These are phyloP conservation scores for Eucommia ulmoides DNA, from an alignment of 257 asterid genomes.

Conservation along the genomic window DNA sequence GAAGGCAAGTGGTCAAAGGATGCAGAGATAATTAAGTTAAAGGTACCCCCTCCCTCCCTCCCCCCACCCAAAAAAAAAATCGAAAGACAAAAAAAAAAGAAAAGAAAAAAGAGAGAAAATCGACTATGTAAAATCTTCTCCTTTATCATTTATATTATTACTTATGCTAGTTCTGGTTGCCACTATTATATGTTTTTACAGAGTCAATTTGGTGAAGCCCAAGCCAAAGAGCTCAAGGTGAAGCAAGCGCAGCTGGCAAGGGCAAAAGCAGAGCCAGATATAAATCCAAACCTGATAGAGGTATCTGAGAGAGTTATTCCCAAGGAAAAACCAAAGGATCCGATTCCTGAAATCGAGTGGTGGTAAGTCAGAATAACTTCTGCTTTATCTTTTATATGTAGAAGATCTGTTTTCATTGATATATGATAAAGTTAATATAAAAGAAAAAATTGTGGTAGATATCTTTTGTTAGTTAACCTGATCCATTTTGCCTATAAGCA, in stretches of 20 bases:
- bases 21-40: constrained; percentile 68
- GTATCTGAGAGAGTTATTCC: constrained; percentile 72
- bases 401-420: no score
- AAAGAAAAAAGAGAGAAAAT: no score
- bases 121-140: no score
- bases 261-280: constrained; percentile 84
- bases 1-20: constrained; percentile 98
- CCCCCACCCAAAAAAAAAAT: neutral
- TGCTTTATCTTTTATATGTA: no score
- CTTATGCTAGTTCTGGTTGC: neutral
- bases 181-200: constrained; percentile 16
- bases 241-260: constrained; percentile 91
- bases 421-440: no score
- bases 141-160: no score
- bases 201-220: constrained; percentile 95
- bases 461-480: no score
- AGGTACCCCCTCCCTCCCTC: constrained; percentile 25
- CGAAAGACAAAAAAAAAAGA: no score
- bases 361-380: constrained; percentile 47
- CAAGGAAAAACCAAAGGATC: constrained; percentile 72
- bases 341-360: constrained; percentile 95
- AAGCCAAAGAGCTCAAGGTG: constrained; percentile 76
- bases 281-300: constrained; percentile 90
- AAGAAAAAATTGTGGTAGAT: no score
- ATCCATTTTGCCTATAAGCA: no score